Evolutionary conservation across 208 protist species (phyloP).

Genomic region (Leishmania aethiopica): DNA sequence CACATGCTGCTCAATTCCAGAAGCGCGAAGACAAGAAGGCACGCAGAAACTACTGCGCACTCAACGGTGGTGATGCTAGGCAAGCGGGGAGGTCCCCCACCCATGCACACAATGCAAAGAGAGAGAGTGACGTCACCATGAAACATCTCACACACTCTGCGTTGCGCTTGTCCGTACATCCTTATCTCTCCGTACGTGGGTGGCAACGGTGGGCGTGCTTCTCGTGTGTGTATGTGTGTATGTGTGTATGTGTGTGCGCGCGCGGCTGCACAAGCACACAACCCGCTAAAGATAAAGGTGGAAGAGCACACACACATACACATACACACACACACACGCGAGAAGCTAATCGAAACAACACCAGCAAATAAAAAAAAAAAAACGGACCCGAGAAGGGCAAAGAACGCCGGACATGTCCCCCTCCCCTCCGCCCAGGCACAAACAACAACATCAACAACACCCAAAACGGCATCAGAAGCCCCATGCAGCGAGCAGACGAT

Average conservation of each 20-base stretch:
- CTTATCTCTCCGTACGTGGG: neutral
- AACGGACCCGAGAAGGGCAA: neutral
- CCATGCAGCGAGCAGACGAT: neutral
- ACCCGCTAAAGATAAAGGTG: neutral
- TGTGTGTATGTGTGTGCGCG: neutral
- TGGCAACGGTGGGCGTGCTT: neutral
- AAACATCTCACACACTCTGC: neutral
- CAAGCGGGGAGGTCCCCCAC: neutral
- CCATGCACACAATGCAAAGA: neutral
- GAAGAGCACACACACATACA: neutral
- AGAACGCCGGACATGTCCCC: neutral
- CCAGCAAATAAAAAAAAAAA: neutral
- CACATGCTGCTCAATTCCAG: neutral
- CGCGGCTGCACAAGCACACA: neutral
- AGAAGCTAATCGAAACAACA: neutral
- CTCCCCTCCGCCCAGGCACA: neutral
- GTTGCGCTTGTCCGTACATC: neutral
- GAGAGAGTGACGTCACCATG: neutral
- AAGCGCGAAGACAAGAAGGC: neutral
- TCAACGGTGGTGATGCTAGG: neutral
- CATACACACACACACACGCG: neutral
- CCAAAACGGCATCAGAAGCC: neutral
- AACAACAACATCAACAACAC: neutral
- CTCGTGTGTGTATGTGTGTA: neutral
- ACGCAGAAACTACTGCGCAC: neutral